Evolutionary conservation across 176 grass and related monocot species (phyloP), one percentile per base, ranked within the genome.

Genomic region (Avena insularis): DNA sequence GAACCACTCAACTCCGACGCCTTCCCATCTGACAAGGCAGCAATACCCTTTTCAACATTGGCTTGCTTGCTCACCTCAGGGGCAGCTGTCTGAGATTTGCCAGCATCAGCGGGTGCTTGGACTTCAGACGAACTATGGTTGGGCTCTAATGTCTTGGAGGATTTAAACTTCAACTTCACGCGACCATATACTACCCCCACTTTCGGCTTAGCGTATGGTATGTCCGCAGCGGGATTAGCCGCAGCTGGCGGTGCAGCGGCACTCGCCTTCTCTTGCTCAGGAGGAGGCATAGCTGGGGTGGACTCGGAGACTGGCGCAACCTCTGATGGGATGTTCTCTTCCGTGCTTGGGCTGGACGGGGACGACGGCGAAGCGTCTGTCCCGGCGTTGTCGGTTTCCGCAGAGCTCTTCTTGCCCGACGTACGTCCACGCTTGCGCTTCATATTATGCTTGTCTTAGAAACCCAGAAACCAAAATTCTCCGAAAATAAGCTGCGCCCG

Each of bases 141-240:
- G 27, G 47, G 77, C 47, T 93, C 91, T 1, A 21, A 69, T 14
- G 79, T 17, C 75, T 90, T 93, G 25, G 89, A 80, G 3, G 85
- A 93, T 38, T 89, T 95, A 1, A 95, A 88, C 79, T 95, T 95
- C n/a, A 95, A 48, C 75, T 85, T 95, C 23, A 95, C 86, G 3
- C 91, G 87, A 12, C 86, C 71, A 23, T 85, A 90, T 4, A 92
- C 93, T 0, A 83, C 69, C 13, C 86, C 89, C 38, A 78, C 81
- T 57, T 84, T 91, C 0, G 88, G 87, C 64, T 80, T 91, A n/a
- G 76, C 67, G 69, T 80, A 85, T 0, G 73, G 46, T 27, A 61
- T 72, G 46, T 95, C 87, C 2, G 27, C 48, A 0, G 27, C 38
- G 0, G 61, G 82, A 27, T 29, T 87, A 27, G 23, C 23, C 19